These are phyloP conservation scores for Viola odorata DNA, from an alignment of 345 rosid species.

Conservation along the genomic window DNA sequence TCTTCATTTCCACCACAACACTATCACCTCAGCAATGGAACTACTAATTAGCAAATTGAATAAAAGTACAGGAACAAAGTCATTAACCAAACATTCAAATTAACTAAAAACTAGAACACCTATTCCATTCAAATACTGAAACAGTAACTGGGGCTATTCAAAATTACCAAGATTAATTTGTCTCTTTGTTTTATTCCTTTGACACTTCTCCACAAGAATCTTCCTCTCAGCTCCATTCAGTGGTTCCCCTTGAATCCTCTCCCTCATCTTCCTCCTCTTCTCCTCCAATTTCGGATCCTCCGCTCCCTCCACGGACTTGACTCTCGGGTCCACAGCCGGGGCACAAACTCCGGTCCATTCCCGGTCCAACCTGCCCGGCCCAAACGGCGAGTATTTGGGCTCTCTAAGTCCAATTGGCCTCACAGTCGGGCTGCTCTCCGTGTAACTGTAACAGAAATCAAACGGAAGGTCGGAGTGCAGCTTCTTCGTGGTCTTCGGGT, in stretches of 20 bases:
- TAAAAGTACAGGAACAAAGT: background rate
- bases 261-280: slow-evolving; percentile 56
- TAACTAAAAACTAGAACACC: background rate
- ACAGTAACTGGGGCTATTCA: too few relatives aligned
- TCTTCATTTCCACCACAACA: background rate
- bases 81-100: background rate
- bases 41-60: too few relatives aligned
- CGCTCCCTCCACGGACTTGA: slow-evolving; percentile 50
- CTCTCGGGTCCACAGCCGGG: slow-evolving; percentile 62
- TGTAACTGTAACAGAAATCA: slow-evolving; percentile 85
- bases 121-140: too few relatives aligned
- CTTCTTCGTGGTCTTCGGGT: slow-evolving; percentile 38
- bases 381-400: slow-evolving; percentile 92
- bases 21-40: too few relatives aligned
- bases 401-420: slow-evolving; percentile 88
- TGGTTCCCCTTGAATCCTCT: slow-evolving; percentile 55
- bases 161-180: slow-evolving; percentile 67
- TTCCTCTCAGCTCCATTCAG: slow-evolving; percentile 77
- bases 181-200: slow-evolving; percentile 55
- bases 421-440: slow-evolving; percentile 61
- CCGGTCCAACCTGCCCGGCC: slow-evolving; percentile 70
- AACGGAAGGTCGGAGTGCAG: slow-evolving; percentile 57
- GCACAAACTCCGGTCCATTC: slow-evolving; percentile 92
- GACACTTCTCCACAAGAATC: slow-evolving; percentile 61
- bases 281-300: slow-evolving; percentile 69